Evolutionary conservation across 2,329 filamentous ascomycete species (phyloP).

Genomic region (Alternaria gaisen): DNA sequence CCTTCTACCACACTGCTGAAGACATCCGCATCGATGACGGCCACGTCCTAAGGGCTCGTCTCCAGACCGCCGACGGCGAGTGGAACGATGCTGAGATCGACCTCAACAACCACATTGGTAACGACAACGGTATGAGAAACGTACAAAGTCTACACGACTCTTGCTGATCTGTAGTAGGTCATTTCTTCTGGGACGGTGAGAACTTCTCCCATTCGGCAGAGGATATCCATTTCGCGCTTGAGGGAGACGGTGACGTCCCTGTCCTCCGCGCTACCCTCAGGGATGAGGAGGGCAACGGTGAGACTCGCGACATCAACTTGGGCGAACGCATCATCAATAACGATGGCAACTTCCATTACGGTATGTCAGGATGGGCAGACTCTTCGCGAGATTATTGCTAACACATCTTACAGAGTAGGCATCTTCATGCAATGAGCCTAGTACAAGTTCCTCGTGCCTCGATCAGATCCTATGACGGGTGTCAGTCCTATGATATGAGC

Average conservation of each 20-base stretch:
- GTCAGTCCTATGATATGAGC: neutral
- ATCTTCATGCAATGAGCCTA: neutral
- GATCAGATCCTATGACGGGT: neutral
- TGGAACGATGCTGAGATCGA: slow-evolving; percentile 57
- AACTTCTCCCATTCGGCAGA: slow-evolving; percentile 60
- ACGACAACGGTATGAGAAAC: slow-evolving; percentile 56
- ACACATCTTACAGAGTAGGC: slow-evolving; percentile 1
- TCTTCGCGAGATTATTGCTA: neutral
- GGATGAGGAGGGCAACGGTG: slow-evolving; percentile 55
- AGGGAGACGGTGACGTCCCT: slow-evolving; percentile 61
- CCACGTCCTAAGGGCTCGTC: slow-evolving; percentile 59
- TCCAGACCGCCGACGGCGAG: slow-evolving; percentile 56
- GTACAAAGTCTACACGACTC: neutral
- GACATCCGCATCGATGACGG: slow-evolving; percentile 61
- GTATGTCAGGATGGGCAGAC: slow-evolving; percentile 10
- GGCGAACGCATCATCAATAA: slow-evolving; percentile 64
- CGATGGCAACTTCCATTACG: slow-evolving; percentile 52
- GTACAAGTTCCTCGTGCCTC: neutral
- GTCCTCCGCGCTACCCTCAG: slow-evolving; percentile 62
- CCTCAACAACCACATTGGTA: slow-evolving; percentile 62
- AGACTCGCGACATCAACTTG: slow-evolving; percentile 63
- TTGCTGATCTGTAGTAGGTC: slow-evolving; percentile 37
- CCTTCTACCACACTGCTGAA: slow-evolving; percentile 60
- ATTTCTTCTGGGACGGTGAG: slow-evolving; percentile 58
- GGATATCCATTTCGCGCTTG: slow-evolving; percentile 59